These are phyloP conservation scores for Eruca vesicaria DNA, from an alignment of 441 rosid species.

Conservation along the genomic window DNA sequence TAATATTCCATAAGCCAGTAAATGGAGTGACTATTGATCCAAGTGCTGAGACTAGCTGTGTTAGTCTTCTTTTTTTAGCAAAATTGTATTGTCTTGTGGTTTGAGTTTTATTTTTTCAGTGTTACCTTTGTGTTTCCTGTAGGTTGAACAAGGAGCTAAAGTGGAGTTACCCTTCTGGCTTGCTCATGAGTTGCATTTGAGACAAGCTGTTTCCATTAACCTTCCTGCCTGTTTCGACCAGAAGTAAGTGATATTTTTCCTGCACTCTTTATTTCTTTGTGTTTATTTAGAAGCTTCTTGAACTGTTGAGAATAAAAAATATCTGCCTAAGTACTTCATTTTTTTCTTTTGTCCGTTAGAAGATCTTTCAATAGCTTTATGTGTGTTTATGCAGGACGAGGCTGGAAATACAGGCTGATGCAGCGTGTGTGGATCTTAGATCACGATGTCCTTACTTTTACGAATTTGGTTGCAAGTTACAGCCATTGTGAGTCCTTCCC, in stretches of 20 bases:
- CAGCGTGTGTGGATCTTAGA: constrained; percentile 80
- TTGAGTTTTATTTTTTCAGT: not conserved
- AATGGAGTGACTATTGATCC: constrained; percentile 87
- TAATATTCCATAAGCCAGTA: constrained; percentile 62
- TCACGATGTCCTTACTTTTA: constrained; percentile 73
- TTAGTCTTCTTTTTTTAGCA: constrained; percentile 33
- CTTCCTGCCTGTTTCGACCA: constrained; percentile 79
- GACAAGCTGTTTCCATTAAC: constrained; percentile 64
- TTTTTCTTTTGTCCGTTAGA: not conserved
- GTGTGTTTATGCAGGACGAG: constrained; percentile 53
- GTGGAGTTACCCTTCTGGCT: constrained; percentile 92
- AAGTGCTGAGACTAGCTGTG: constrained; percentile 64
- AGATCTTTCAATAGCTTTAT: not conserved
- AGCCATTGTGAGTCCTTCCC: constrained; percentile 50
- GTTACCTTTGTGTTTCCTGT: not conserved
- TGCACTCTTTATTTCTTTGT: too few species aligned
- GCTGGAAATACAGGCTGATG: constrained; percentile 92
- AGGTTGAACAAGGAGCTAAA: constrained; percentile 86
- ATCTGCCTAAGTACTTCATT: not conserved
- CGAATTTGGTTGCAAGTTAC: constrained; percentile 84
- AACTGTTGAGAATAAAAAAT: too few species aligned
- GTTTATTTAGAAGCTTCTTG: too few species aligned
- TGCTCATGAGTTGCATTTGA: constrained; percentile 62
- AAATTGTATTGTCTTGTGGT: not conserved
- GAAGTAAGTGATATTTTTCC: too few species aligned